phyloP scores from a whole-genome alignment of 306 rosid species.

The Cyclanthera cordifolia region DNA sequence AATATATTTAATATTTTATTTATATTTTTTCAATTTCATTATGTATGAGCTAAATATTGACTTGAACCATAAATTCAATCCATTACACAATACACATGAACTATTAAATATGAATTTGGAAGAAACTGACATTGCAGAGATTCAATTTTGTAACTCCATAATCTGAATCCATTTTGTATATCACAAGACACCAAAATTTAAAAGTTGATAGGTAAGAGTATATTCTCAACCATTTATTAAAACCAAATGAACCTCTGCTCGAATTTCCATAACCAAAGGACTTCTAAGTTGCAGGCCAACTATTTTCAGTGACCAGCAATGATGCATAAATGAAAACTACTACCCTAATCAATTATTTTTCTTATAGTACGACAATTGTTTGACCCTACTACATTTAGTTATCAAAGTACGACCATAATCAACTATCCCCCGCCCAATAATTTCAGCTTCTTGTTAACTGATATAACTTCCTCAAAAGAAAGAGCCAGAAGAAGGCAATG shows the following conservation, averaged over 20 bases:
- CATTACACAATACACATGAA: not conserved
- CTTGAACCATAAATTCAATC: too few relatives aligned
- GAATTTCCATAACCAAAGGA: not conserved
- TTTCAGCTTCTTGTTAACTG: constrained; percentile 4
- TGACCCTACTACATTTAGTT: too few relatives aligned
- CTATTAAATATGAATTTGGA: not conserved
- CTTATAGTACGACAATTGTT: too few relatives aligned
- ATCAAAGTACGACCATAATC: not conserved
- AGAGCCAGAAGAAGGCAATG: not conserved
- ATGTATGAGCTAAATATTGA: too few relatives aligned
- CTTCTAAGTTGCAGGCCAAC: not conserved
- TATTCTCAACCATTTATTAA: not conserved
- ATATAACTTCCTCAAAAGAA: not conserved
- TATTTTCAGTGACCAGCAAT: not conserved
- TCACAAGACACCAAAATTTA: not conserved
- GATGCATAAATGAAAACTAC: not conserved
- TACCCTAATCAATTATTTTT: too few relatives aligned
- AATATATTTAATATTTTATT: too few relatives aligned
- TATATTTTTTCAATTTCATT: too few relatives aligned
- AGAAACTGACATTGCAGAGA: not conserved
- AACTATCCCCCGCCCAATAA: not conserved
- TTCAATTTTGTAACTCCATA: not conserved
- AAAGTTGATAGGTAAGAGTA: not conserved
- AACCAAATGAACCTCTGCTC: not conserved
- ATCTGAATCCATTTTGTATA: not conserved